Percentiles rank a stretch among this genome's conserved stretches.
Evolutionary conservation across 345 rosid genomes (phyloP).

Genomic region (Microthlaspi erraticum): DNA sequence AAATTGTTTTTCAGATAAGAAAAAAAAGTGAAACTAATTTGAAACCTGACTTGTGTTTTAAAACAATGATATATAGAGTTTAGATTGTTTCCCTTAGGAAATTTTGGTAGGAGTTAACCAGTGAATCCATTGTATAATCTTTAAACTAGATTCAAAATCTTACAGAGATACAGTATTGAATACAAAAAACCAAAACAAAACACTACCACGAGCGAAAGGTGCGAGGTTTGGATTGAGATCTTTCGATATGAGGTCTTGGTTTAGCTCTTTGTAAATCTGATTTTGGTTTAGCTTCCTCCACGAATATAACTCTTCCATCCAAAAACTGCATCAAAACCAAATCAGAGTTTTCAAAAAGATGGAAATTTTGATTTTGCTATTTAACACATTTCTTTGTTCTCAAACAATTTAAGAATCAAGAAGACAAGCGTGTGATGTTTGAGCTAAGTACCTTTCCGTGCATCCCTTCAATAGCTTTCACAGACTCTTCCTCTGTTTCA

Average conservation of each 20-base stretch:
- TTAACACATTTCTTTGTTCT: not conserved
- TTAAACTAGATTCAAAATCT: not conserved
- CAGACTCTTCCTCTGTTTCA: conserved; percentile 73
- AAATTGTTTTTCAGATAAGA: too few relatives aligned
- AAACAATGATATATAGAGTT: too few relatives aligned
- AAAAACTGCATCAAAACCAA: conserved; percentile 53
- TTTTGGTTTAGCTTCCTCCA: conserved; percentile 72
- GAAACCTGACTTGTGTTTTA: too few relatives aligned
- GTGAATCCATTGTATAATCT: not conserved
- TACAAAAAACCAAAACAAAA: conserved; percentile 11
- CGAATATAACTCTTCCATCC: conserved; percentile 87
- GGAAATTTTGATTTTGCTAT: not conserved
- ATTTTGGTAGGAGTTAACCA: not conserved
- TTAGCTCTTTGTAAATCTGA: conserved; percentile 54
- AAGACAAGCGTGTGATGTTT: not conserved
- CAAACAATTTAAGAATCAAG: not conserved
- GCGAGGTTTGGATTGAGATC: conserved; percentile 41
- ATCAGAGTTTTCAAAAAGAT: not conserved
- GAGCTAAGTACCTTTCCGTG: conserved; percentile 70
- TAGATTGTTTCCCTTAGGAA: not conserved
- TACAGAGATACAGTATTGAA: not conserved
- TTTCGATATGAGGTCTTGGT: conserved; percentile 41
- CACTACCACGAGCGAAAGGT: conserved; percentile 44
- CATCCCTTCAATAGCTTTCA: conserved; percentile 79
- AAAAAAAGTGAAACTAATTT: too few relatives aligned